Evolutionary conservation across 148 eudicot species (phyloP), one percentile per base, ranked within the genome.

Genomic region (Camellia sinensis): DNA sequence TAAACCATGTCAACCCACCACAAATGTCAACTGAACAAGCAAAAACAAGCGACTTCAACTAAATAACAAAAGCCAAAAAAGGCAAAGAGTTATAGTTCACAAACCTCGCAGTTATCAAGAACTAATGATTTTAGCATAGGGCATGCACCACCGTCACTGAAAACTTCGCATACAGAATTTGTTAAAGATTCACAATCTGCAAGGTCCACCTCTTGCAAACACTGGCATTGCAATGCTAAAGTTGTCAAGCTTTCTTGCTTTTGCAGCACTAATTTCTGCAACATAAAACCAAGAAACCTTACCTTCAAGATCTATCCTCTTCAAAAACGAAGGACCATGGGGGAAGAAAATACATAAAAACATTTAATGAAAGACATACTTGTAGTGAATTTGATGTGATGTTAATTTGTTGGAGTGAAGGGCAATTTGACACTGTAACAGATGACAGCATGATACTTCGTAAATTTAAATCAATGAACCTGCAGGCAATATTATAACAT

Each of bases 71-170:
- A 69, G 19, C 54, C 7, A 17, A n/a, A 43, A 53, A 41, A 10
- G n/a, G 53, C 44, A 67, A 40, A 14, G 46, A 70, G 18, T 22
- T 41, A 68, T 13, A 45, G 9, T 44, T 53, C 77, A 88, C 93
- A 83, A 91, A 95, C 99, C 99, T 92, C 97, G 72, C 99, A 96
- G 63, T 89, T 92, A 84, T 96, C 99, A 66, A 96, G 98, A 84
- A 89, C 85, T 75, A 96, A 73, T 14, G 92, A 84, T 86, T 85
- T 92, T 76, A 96, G 87, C 89, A 89, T 84, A 45, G 99, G 99
- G 83, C 99, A 96, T 82, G 97, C 99, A 70, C 98, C 97, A 73
- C 91, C 98, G 72, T 90, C 91, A 78, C 92, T 89, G 83, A 96
- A 90, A 84, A 96, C 98, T 73, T 93, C 88, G 83, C 97, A 96